Conservation (phyloP, 768 basidiomycete genomes). For the Aureoboletus auriporus region DNA sequence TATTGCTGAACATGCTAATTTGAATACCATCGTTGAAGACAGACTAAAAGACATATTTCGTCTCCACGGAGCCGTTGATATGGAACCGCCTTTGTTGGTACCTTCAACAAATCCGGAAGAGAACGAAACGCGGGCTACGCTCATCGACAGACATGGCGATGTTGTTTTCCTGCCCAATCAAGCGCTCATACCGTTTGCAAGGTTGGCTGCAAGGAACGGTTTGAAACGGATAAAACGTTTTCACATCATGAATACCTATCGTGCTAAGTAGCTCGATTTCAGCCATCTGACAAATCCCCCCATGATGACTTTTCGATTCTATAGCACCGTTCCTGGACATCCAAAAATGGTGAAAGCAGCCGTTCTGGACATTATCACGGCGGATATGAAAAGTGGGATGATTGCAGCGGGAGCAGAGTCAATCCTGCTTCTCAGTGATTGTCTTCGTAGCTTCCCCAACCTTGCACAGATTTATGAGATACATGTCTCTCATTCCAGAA, state of each 20-base stretch:
- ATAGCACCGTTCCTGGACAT: conserved; percentile 65
- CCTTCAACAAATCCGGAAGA: conserved; percentile 64
- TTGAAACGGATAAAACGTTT: conserved; percentile 77
- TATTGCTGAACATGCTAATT: conserved; percentile 61
- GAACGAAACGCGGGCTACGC: conserved; percentile 60
- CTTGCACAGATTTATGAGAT: conserved; percentile 67
- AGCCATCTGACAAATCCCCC: background rate
- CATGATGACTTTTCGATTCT: conserved; percentile 2
- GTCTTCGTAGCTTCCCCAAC: conserved; percentile 69
- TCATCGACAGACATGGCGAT: conserved; percentile 80
- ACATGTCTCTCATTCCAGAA: conserved; percentile 71
- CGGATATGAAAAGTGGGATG: conserved; percentile 59
- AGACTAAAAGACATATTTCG: conserved; percentile 74
- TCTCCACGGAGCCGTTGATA: conserved; percentile 86
- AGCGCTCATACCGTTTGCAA: conserved; percentile 73
- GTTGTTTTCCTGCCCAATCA: conserved; percentile 71
- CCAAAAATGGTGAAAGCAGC: conserved; percentile 72
- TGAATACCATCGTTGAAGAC: conserved; percentile 76
- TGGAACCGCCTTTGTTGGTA: conserved; percentile 81
- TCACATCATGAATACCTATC: conserved; percentile 71
- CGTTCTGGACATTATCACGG: conserved; percentile 80
- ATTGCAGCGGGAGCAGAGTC: conserved; percentile 72
- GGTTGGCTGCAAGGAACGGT: conserved; percentile 67
- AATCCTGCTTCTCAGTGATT: conserved; percentile 62
- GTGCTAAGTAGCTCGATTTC: conserved; percentile 50